phyloP scores from a whole-genome alignment of 2,329 filamentous ascomycete species.

The Taxawa tesnikishii region DNA sequence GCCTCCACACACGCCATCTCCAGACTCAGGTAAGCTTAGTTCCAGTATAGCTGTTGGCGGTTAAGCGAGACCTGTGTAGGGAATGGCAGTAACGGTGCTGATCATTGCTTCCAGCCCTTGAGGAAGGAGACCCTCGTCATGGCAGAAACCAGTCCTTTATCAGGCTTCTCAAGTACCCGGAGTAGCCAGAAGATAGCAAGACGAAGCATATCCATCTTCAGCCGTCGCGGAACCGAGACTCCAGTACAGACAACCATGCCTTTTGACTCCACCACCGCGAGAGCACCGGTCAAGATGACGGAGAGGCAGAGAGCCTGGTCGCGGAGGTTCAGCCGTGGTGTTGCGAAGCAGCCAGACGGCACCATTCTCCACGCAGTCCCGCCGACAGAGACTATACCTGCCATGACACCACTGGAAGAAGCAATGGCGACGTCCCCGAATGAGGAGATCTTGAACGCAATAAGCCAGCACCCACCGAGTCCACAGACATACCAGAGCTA shows the following conservation, averaged over 20 bases:
- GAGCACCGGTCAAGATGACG: constrained; percentile 5
- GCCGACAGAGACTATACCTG: constrained; percentile 11
- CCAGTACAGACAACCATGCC: constrained; percentile 12
- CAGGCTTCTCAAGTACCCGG: neutral
- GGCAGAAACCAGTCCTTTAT: too few relatives aligned
- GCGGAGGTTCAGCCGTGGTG: constrained; percentile 1
- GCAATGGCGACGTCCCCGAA: constrained; percentile 27
- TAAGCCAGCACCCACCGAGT: constrained; percentile 10
- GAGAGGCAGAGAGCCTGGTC: constrained; percentile 8
- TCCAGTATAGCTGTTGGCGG: too few relatives aligned
- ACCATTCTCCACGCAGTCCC: constrained; percentile 21
- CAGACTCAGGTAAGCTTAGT: too few relatives aligned
- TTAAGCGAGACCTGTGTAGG: too few relatives aligned
- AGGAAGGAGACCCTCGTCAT: too few relatives aligned
- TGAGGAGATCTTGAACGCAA: constrained; percentile 24
- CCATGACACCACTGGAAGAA: constrained; percentile 19
- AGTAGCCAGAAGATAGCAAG: constrained; percentile 7
- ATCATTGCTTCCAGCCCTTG: too few relatives aligned
- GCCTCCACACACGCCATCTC: too few relatives aligned
- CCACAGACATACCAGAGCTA: constrained; percentile 10
- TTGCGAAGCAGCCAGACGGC: constrained; percentile 5
- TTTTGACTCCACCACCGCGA: constrained; percentile 9
- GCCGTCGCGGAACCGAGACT: constrained; percentile 17
- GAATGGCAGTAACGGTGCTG: too few relatives aligned
- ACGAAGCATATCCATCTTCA: constrained; percentile 24